A percentile compares a stretch with the other conserved stretches of the same genome.
phyloP scores from a whole-genome alignment of 352 stramenopile species.

The Phytophthora macrochlamydospora region DNA sequence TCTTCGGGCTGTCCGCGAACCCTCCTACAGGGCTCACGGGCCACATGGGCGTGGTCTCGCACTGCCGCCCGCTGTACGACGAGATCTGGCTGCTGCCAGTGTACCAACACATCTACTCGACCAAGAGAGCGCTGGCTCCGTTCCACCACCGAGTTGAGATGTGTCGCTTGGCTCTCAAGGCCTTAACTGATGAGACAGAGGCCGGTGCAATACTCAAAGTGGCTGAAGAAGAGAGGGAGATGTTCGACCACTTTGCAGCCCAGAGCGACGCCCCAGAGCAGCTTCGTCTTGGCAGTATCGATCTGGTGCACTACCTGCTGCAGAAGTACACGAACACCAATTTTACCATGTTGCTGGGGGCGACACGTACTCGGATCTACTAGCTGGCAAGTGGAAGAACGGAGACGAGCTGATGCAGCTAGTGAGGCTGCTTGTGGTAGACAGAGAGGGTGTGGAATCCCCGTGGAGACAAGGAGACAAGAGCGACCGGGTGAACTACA shows the following conservation, averaged over 20 bases:
- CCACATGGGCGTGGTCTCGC: slow-evolving; percentile 82
- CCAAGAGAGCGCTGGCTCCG: slow-evolving; percentile 73
- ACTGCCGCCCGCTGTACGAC: slow-evolving; percentile 70
- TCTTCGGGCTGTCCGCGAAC: slow-evolving; percentile 89
- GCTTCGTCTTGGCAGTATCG: slow-evolving; percentile 71
- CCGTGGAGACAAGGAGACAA: slow-evolving; percentile 30
- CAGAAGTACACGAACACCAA: slow-evolving; percentile 46
- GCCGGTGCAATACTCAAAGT: slow-evolving; percentile 48
- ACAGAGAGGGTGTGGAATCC: slow-evolving; percentile 60
- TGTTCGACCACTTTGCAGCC: slow-evolving; percentile 53
- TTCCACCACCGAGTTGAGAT: slow-evolving; percentile 81
- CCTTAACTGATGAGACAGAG: slow-evolving; percentile 22
- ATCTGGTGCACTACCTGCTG: slow-evolving; percentile 65
- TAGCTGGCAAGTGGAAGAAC: slow-evolving; percentile 87
- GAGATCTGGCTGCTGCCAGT: slow-evolving; percentile 91
- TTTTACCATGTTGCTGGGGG: slow-evolving; percentile 81
- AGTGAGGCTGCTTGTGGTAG: slow-evolving; percentile 75
- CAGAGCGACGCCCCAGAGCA: slow-evolving; percentile 29
- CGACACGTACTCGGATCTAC: slow-evolving; percentile 85
- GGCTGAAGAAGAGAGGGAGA: slow-evolving; percentile 65
- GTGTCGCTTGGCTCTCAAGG: slow-evolving; percentile 61
- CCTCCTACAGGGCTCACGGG: slow-evolving; percentile 68
- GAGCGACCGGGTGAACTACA: slow-evolving; percentile 44
- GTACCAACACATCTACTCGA: slow-evolving; percentile 89
- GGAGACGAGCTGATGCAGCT: slow-evolving; percentile 73